These are phyloP conservation scores for Tuber borchii DNA, from an alignment of 495 filamentous ascomycete species.

Conservation along the genomic window DNA sequence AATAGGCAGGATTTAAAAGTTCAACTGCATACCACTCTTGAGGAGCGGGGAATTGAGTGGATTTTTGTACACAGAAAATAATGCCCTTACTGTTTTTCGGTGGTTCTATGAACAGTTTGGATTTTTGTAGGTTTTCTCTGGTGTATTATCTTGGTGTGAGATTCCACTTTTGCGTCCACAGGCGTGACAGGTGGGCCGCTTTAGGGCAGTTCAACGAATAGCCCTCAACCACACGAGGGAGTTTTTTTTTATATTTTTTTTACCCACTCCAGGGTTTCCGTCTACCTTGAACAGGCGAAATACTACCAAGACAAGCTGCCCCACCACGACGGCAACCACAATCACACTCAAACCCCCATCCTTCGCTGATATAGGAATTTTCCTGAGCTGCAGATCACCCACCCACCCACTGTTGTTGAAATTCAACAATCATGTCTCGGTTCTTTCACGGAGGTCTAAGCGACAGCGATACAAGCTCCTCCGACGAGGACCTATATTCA, in stretches of 20 bases:
- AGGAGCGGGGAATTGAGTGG: no score
- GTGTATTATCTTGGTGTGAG: no score
- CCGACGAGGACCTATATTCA: constrained; percentile 85
- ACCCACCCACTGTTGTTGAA: background rate
- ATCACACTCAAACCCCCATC: background rate
- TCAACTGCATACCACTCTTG: no score
- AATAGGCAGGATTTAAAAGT: no score
- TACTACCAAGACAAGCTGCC: background rate
- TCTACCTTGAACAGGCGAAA: background rate
- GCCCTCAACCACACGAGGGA: background rate
- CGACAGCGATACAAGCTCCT: constrained; percentile 74
- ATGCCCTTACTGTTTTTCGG: no score
- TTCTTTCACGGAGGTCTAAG: constrained; percentile 93
- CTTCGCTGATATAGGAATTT: constrained; percentile 1
- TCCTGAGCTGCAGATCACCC: background rate
- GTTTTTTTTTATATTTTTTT: background rate
- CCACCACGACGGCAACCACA: background rate
- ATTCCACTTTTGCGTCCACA: background rate
- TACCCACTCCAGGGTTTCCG: background rate
- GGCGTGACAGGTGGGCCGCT: background rate
- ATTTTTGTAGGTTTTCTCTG: no score
- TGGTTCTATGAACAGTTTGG: no score
- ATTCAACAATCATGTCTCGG: constrained; percentile 65
- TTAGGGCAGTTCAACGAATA: constrained; percentile 1
- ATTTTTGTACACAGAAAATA: no score